Evolutionary conservation across 495 filamentous ascomycete genomes (phyloP).

Genomic region (Trichoderma parareesei): DNA sequence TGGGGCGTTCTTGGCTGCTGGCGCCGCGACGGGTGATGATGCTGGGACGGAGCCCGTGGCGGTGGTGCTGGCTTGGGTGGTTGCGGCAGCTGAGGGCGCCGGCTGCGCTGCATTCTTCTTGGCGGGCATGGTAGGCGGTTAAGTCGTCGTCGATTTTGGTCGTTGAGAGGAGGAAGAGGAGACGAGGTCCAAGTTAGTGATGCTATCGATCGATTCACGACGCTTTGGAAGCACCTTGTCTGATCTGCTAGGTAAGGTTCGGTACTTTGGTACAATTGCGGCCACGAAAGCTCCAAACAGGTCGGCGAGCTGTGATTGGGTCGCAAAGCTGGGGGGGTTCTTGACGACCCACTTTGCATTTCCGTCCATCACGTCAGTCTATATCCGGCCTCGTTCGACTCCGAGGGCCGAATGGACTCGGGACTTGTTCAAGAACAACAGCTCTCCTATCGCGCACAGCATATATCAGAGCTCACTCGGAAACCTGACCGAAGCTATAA

Average conservation of each 20-base stretch:
- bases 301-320: constrained; percentile 7
- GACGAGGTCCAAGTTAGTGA: neutral
- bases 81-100: constrained; percentile 17
- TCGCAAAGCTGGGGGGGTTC: neutral
- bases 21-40: constrained; percentile 21
- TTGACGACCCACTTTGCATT: neutral
- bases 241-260: neutral
- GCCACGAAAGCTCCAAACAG: constrained; percentile 9
- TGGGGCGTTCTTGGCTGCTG: constrained; percentile 15
- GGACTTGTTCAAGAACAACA: neutral
- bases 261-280: constrained; percentile 6
- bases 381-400: constrained; percentile 2
- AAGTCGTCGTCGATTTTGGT: too few species aligned
- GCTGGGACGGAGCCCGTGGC: constrained; percentile 17
- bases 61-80: constrained; percentile 18
- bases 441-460: neutral
- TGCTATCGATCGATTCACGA: neutral
- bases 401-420: neutral
- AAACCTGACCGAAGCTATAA: neutral
- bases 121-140: constrained; percentile 26
- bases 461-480: neutral
- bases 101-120: constrained; percentile 23
- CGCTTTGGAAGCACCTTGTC: neutral
- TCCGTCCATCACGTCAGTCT: neutral
- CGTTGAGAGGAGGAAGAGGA: neutral